Conservation (phyloP, 2,329 filamentous ascomycete genomes). For the Hawksworthiomyces lignivorus region DNA sequence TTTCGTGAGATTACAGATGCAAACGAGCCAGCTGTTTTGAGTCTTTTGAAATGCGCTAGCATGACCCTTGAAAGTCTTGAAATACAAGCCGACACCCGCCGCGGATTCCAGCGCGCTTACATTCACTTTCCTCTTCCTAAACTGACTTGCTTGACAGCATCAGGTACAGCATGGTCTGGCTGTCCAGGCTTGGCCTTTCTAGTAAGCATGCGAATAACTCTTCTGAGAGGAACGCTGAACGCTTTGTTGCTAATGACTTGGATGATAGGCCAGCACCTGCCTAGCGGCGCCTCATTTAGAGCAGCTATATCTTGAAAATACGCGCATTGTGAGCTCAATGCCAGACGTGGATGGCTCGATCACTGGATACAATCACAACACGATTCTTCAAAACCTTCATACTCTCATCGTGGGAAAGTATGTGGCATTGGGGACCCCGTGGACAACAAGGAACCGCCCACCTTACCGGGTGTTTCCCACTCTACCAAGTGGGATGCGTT, state of each 20-base stretch:
- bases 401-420: constrained; percentile 10
- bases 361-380: too few relatives aligned
- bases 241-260: not conserved
- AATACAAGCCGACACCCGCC: too few relatives aligned
- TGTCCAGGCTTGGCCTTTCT: too few relatives aligned
- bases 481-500: constrained; percentile 7
- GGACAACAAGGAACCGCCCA: too few relatives aligned
- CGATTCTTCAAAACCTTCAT: too few relatives aligned
- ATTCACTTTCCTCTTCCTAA: too few relatives aligned
- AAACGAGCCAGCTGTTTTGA: not conserved
- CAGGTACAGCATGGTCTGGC: too few relatives aligned
- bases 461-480: constrained; percentile 1
- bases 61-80: not conserved
- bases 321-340: too few relatives aligned
- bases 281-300: constrained; percentile 5
- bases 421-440: too few relatives aligned
- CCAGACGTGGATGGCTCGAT: too few relatives aligned
- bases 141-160: too few relatives aligned
- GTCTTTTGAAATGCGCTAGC: constrained; percentile 1
- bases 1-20: not conserved
- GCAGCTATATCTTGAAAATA: constrained; percentile 10
- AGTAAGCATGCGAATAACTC: not conserved
- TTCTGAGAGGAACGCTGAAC: not conserved
- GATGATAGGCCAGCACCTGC: not conserved
- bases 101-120: too few relatives aligned